A percentile compares a stretch with the other conserved stretches of the same genome.
phyloP scores from a whole-genome alignment of 2,329 filamentous ascomycete species.

The Catunica adiposa region DNA sequence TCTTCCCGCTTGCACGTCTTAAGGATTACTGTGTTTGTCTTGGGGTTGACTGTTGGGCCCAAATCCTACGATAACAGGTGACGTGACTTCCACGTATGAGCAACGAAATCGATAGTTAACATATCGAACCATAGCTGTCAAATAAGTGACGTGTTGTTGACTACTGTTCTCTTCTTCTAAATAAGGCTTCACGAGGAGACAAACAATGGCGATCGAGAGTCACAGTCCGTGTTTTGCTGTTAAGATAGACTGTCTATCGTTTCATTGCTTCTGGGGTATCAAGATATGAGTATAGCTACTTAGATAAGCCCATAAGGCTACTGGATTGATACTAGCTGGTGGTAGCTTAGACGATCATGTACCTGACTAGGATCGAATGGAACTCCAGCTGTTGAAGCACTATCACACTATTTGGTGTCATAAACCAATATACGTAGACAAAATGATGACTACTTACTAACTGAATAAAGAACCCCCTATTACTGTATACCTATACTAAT shows the following conservation, averaged over 20 bases:
- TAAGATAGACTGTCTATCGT: background rate
- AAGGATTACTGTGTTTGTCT: no score
- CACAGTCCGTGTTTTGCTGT: background rate
- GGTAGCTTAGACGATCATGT: background rate
- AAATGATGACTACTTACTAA: no score
- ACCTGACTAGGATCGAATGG: background rate
- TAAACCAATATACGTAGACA: no score
- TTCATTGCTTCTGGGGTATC: background rate
- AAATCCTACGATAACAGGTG: no score
- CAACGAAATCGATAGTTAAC: background rate
- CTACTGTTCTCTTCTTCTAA: background rate
- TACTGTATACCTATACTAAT: no score
- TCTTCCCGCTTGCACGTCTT: no score
- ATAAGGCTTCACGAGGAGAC: background rate
- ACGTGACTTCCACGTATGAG: no score
- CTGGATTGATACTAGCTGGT: background rate
- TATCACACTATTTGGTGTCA: no score
- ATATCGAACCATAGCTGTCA: background rate
- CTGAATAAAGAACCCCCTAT: no score
- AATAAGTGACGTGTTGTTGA: background rate
- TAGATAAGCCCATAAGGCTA: background rate
- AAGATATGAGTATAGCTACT: background rate
- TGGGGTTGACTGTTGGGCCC: no score
- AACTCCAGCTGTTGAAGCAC: background rate
- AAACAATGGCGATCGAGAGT: background rate